Base-by-base conservation (phyloP, 331 rosid genomes). In the Phaseolus coccineus region DNA sequence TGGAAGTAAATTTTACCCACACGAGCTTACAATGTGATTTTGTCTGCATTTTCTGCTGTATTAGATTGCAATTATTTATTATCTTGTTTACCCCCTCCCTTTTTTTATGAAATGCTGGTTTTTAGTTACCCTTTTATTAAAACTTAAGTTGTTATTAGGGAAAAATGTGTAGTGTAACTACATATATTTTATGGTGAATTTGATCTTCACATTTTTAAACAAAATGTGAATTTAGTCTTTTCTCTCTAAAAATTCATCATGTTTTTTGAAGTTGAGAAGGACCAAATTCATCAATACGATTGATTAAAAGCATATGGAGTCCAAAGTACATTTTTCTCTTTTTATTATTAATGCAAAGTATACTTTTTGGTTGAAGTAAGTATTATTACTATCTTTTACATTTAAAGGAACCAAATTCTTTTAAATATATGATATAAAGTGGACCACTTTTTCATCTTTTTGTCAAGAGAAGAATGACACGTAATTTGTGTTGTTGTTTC, bases 71-170 rank as follows among this genome's bases (percentile, higher is more conserved):
- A 25, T 42, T 42, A 77, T 81, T 70, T 13, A 2, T 31, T 64
- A 8, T 63, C 11, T 46, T 35, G 8, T 8, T 70, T 69, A 40
- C 33, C 59, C n/a, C 65, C 40, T 35, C 39, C 39, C 35, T 40
- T 61, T n/a, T 82, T 48, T 14, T 80, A 74, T 73, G 37, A 68
- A 15, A 22, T 80, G 46, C 16, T 25, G n/a, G 55, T 63, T 69
- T 58, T 59, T 28, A 58, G 28, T 27, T 9, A 8, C 47, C 47
- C 11, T 39, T 39, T 42, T 42, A 0, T 42, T 42, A 8, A 6
- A 37, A 6, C 8, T 0, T 37, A 37, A 8, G 44, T 39, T 39
- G 8, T 42, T 9, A 42, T 42, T 42, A 1, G 47, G 13, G 47
- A 42, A 8, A 42, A 42, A 42, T 42, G 47, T 42, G 12, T 42